Base-by-base conservation (phyloP, 345 rosid species). In the Physaria fendleri region DNA sequence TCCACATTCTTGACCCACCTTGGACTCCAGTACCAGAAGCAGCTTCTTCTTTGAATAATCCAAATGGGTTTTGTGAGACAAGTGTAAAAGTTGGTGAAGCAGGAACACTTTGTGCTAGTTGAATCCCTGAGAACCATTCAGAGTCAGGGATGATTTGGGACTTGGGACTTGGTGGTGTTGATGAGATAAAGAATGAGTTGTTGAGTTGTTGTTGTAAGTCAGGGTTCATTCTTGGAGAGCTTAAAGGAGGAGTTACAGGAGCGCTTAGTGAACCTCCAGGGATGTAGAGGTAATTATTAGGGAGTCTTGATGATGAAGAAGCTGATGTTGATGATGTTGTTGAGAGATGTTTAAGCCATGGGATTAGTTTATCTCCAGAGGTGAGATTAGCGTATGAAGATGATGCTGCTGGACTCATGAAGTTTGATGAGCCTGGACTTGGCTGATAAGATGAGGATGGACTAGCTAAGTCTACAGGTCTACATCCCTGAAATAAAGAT, bases 121-220 rank as follows among this genome's bases (percentile, higher is more conserved):
- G 92, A 56, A 85, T 79, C 30, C 96, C 83, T 8, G 96, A 77
- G 60, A 93, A 77, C 97, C 97, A 87, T 42, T 82, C 87, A 4
- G 97, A 83, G 64, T 85, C 92, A 12, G 95, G 96, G 45, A 84
- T 74, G 55, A 70, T 76, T 46, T 79, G 92, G 2, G 82, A 87
- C 2, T 90, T 86, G 21, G 99, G 96, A 53, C 96, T 94, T 4
- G 96, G 96, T 8, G 99, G 99, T 32, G 95, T 90, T n/a, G 99
- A 90, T 14, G 87, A 85, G 21, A 85, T 85, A 45, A 79, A 61
- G 73, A 82, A 85, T 8, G 85, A 65, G 84, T 65, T 64, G 76
- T 67, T 80, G 79, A 37, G 28, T 29, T 85, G 86, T 29, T 85
- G 86, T 29, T 82, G 88, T 88, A 85, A 86, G 53, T 80, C 78